phyloP scores from a whole-genome alignment of 371 early-diverging fungal species.

The Syncephalastrum racemosum region DNA sequence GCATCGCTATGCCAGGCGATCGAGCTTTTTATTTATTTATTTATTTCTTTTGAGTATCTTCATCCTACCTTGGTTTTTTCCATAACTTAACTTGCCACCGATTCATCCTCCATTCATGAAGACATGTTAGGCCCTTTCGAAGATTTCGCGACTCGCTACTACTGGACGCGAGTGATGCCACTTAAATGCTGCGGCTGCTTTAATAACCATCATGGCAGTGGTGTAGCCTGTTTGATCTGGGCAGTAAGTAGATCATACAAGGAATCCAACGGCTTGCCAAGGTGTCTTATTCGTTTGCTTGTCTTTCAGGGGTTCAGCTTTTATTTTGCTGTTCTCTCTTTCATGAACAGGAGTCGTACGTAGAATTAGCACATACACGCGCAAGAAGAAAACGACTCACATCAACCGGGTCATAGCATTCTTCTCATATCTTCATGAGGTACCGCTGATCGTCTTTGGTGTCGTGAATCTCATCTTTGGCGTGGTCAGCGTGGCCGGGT shows the following conservation, averaged over 20 bases:
- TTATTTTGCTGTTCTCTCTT: constrained; percentile 33
- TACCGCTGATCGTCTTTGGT: constrained; percentile 28
- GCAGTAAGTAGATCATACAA: constrained; percentile 20
- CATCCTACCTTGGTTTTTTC: not conserved
- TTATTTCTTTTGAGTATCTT: no score
- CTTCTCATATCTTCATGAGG: constrained; percentile 24
- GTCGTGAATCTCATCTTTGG: constrained; percentile 31
- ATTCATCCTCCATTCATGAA: not conserved
- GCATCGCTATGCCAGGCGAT: no score
- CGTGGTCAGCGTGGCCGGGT: constrained; percentile 19
- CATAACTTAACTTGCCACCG: not conserved
- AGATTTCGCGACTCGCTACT: constrained; percentile 18
- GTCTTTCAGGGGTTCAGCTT: constrained; percentile 26
- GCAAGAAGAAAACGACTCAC: not conserved
- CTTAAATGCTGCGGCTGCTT: constrained; percentile 29
- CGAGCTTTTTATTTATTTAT: no score
- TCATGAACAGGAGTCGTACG: constrained; percentile 32
- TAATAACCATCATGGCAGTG: constrained; percentile 23
- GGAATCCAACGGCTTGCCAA: not conserved
- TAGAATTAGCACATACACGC: not conserved
- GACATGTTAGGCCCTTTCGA: not conserved
- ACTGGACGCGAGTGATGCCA: constrained; percentile 16
- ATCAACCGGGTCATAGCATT: constrained; percentile 17
- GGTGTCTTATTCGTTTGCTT: not conserved
- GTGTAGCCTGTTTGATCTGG: constrained; percentile 26